phyloP scores from a whole-genome alignment of 495 filamentous ascomycete genomes.

The Aspergillus bertholletiae region DNA sequence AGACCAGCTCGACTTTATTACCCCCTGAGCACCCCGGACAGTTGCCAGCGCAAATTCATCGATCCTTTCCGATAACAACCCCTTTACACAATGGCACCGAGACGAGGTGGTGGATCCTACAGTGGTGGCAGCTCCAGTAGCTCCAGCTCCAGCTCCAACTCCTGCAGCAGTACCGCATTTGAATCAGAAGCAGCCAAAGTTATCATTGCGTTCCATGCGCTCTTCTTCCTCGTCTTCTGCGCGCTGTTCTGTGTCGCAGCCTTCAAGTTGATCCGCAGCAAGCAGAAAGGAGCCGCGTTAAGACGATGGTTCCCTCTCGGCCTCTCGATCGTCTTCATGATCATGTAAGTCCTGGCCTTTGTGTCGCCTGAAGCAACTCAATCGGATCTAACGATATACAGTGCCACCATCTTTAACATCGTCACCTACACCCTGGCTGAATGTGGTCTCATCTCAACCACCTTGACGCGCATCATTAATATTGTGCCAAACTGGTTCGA shows the following conservation, averaged over 20 bases:
- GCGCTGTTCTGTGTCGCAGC: not conserved
- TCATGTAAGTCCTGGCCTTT: conserved; percentile 4
- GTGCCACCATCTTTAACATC: conserved; percentile 6
- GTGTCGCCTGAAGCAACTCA: not conserved
- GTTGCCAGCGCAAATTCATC: too few species aligned
- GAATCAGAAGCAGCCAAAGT: not conserved
- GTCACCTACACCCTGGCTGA: conserved; percentile 7
- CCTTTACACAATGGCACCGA: not conserved
- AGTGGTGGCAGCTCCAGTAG: not conserved
- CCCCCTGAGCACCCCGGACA: too few species aligned
- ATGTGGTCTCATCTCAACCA: conserved; percentile 9
- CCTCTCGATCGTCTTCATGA: conserved; percentile 7
- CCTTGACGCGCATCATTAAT: not conserved
- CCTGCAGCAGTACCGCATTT: conserved; percentile 1
- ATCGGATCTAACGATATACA: not conserved
- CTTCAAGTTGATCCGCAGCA: conserved; percentile 3
- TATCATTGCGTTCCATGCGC: conserved; percentile 12
- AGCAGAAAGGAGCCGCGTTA: not conserved
- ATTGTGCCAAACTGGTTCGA: conserved; percentile 8
- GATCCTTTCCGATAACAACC: not conserved
- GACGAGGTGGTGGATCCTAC: not conserved
- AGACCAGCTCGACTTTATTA: too few species aligned
- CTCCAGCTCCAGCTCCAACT: not conserved
- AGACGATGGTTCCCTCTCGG: conserved; percentile 10
- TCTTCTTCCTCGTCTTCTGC: conserved; percentile 13